A percentile compares a stretch with the other conserved stretches of the same genome.
Evolutionary conservation across 352 stramenopile species (phyloP).

Genomic region (Phytophthora megakarya): DNA sequence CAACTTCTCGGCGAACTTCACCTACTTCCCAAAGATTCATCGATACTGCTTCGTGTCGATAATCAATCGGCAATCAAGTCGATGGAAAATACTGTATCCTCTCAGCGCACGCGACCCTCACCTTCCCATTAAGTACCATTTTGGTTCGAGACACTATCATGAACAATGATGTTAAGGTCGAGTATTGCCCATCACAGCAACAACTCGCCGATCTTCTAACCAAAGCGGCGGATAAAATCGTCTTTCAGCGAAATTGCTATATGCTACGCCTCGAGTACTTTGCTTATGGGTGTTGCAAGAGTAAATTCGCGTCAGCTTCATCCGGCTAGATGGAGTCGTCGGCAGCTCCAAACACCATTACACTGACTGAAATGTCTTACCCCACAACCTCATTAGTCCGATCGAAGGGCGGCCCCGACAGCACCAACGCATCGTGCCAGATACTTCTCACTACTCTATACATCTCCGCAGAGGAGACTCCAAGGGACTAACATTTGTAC

Average conservation of each 20-base stretch:
- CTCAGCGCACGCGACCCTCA: constrained; percentile 5
- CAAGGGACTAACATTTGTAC: too few relatives aligned
- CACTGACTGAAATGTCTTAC: too few relatives aligned
- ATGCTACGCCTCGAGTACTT: constrained; percentile 9
- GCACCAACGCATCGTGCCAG: too few relatives aligned
- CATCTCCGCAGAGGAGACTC: too few relatives aligned
- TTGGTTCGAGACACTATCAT: constrained; percentile 13
- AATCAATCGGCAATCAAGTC: constrained; percentile 22
- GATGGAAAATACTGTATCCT: constrained; percentile 13
- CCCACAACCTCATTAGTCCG: too few relatives aligned
- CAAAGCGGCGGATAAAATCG: constrained; percentile 11
- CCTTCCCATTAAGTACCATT: constrained; percentile 17
- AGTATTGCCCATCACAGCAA: constrained; percentile 21
- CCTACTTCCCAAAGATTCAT: not conserved
- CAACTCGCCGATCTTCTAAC: constrained; percentile 15
- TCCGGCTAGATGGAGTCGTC: too few relatives aligned
- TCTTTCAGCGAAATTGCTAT: not conserved
- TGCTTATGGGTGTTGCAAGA: too few relatives aligned
- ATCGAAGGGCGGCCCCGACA: too few relatives aligned
- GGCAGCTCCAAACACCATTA: too few relatives aligned
- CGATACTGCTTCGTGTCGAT: constrained; percentile 4
- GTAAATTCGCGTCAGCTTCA: too few relatives aligned
- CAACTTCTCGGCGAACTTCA: constrained; percentile 15
- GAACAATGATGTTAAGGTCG: constrained; percentile 6
- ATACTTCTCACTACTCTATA: too few relatives aligned